Evolutionary conservation across 257 asterid species (phyloP).

Genomic region (Solanum chiquidenum): DNA sequence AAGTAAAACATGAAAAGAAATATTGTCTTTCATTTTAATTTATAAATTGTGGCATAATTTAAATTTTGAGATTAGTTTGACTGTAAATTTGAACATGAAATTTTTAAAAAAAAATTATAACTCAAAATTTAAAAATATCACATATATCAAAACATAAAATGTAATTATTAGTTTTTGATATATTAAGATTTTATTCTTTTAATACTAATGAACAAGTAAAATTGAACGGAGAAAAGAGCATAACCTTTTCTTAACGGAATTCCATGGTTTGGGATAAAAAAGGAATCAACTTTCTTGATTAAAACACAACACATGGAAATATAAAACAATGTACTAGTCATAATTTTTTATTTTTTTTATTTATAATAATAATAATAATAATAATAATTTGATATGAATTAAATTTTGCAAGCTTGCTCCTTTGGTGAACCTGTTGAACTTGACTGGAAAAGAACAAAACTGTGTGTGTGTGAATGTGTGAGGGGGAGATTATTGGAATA

Average conservation of each 20-base stretch:
- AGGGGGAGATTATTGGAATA: neutral
- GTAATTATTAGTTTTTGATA: no score
- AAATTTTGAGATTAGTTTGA: no score
- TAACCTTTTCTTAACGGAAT: neutral
- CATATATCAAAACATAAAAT: no score
- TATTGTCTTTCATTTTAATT: no score
- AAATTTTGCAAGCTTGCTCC: neutral
- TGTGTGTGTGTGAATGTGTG: neutral
- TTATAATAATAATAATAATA: neutral
- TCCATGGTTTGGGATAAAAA: constrained; percentile 8
- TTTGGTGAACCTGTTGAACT: neutral
- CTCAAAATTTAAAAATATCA: no score
- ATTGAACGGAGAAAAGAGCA: accelerated
- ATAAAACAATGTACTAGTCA: neutral
- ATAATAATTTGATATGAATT: neutral
- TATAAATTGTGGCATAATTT: no score
- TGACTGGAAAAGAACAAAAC: neutral
- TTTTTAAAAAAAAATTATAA: no score
- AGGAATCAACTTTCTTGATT: constrained; percentile 4
- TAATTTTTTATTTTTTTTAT: neutral
- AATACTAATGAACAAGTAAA: neutral
- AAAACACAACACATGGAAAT: neutral
- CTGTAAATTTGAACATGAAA: neutral
- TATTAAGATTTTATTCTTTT: no score
- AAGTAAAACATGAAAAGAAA: no score